Conservation (phyloP, 495 filamentous ascomycete species). For the Ramalina peruviana region DNA sequence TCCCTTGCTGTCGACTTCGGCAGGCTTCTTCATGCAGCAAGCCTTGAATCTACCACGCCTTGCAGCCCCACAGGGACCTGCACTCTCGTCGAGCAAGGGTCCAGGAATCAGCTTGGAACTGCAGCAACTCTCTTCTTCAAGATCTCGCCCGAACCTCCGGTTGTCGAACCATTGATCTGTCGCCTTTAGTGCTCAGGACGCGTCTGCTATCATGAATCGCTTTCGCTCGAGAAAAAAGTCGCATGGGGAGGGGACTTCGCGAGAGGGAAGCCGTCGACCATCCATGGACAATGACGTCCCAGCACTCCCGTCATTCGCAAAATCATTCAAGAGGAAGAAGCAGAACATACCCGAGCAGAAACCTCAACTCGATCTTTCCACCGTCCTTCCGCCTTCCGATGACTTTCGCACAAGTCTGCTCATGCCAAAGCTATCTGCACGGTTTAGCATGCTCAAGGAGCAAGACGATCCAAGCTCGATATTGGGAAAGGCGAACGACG, state of each 20-base stretch:
- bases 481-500: constrained; percentile 85
- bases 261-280: constrained; percentile 26
- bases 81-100: not conserved
- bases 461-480: constrained; percentile 81
- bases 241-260: constrained; percentile 4
- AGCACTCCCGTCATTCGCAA: constrained; percentile 23
- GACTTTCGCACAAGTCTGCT: constrained; percentile 94
- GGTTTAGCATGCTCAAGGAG: constrained; percentile 92
- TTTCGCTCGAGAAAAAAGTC: constrained; percentile 23
- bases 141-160: not conserved
- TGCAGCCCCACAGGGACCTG: not conserved
- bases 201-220: constrained; percentile 19
- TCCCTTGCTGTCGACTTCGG: not conserved
- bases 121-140: not conserved
- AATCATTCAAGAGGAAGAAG: constrained; percentile 46
- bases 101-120: not conserved
- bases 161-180: not conserved
- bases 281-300: constrained; percentile 20
- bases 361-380: constrained; percentile 54
- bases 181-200: not conserved
- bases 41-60: not conserved
- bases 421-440: constrained; percentile 86
- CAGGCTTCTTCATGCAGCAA: not conserved
- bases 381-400: constrained; percentile 65
- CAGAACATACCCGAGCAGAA: constrained; percentile 40